phyloP scores from a whole-genome alignment of 257 asterid genomes.

The Salvia rosmarinus region DNA sequence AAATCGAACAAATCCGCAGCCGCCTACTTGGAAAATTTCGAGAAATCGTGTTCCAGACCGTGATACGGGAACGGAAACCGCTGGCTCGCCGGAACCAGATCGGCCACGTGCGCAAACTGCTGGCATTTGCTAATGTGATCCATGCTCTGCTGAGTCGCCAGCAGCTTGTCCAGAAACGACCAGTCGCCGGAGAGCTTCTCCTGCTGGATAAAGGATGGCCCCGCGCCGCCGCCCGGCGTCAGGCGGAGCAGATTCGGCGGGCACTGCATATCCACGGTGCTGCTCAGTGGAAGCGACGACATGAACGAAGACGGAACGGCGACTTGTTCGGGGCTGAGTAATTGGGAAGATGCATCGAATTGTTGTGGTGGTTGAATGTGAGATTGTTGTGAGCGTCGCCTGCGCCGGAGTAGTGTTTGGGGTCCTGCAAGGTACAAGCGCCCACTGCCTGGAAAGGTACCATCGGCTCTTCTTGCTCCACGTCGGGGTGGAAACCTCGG shows the following conservation, averaged over 20 bases:
- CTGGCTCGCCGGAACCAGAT: slow-evolving; percentile 42
- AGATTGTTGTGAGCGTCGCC: too few relatives aligned
- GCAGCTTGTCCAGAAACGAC: slow-evolving; percentile 73
- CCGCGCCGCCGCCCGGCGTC: slow-evolving; percentile 41
- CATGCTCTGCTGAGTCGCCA: slow-evolving; percentile 53
- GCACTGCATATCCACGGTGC: slow-evolving; percentile 32
- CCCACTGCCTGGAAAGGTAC: slow-evolving; percentile 33
- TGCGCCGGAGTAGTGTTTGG: slow-evolving; percentile 34
- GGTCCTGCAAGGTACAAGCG: slow-evolving; percentile 32
- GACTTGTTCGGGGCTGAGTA: slow-evolving; percentile 54
- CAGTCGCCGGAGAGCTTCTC: slow-evolving; percentile 62
- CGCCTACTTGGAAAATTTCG: slow-evolving; percentile 40
- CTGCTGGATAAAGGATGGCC: slow-evolving; percentile 34
- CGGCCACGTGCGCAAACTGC: slow-evolving; percentile 44
- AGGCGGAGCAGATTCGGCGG: slow-evolving; percentile 54
- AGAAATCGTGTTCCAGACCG: slow-evolving; percentile 42
- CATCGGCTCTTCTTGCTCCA: slow-evolving; percentile 40
- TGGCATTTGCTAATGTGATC: slow-evolving; percentile 47
- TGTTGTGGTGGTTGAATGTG: slow-evolving; percentile 33
- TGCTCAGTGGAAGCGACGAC: slow-evolving; percentile 38
- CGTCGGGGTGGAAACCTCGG: slow-evolving; percentile 56
- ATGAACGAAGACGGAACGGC: slow-evolving; percentile 39
- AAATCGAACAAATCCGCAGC: background rate
- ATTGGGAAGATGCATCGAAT: slow-evolving; percentile 63
- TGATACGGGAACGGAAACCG: slow-evolving; percentile 42